Evolutionary conservation across 495 filamentous ascomycete species (phyloP).

Genomic region (Cercophora sp.): DNA sequence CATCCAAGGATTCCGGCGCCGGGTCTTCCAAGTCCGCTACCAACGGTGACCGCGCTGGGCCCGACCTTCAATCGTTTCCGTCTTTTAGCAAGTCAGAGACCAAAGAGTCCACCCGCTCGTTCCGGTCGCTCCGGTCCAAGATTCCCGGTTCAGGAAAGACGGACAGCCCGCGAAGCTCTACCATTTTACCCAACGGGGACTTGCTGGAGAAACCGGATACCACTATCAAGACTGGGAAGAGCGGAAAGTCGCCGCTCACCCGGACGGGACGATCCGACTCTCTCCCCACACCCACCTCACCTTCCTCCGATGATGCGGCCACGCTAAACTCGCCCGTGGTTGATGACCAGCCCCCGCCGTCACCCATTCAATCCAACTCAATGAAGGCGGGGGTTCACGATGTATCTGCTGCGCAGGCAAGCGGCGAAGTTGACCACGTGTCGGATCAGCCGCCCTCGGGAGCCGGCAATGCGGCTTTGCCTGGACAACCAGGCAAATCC

Average conservation of each 20-base stretch:
- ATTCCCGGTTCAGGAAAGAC: constrained; percentile 57
- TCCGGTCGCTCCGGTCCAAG: constrained; percentile 67
- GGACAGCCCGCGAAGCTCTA: constrained; percentile 78
- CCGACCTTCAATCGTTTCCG: constrained; percentile 69
- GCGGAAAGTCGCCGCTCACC: constrained; percentile 46
- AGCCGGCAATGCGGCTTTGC: constrained; percentile 42
- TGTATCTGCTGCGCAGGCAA: constrained; percentile 74
- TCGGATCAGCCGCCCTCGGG: constrained; percentile 85
- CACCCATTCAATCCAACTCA: constrained; percentile 76
- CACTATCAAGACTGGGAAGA: constrained; percentile 65
- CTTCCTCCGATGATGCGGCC: constrained; percentile 33
- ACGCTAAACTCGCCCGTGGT: constrained; percentile 33
- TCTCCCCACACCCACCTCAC: constrained; percentile 39
- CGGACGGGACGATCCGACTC: constrained; percentile 36
- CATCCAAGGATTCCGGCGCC: constrained; percentile 67
- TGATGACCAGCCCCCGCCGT: constrained; percentile 76
- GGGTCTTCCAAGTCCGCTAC: constrained; percentile 34
- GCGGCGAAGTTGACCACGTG: constrained; percentile 89
- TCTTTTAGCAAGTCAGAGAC: constrained; percentile 94
- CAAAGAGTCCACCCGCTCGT: constrained; percentile 85
- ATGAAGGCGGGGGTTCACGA: constrained; percentile 66
- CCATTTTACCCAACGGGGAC: constrained; percentile 58
- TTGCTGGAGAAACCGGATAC: constrained; percentile 68
- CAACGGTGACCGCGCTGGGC: constrained; percentile 32
- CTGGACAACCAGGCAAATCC: constrained; percentile 58